These are phyloP conservation scores for Paraglomus brasilianum DNA, from an alignment of 192 early-diverging fungal species.

Conservation along the genomic window DNA sequence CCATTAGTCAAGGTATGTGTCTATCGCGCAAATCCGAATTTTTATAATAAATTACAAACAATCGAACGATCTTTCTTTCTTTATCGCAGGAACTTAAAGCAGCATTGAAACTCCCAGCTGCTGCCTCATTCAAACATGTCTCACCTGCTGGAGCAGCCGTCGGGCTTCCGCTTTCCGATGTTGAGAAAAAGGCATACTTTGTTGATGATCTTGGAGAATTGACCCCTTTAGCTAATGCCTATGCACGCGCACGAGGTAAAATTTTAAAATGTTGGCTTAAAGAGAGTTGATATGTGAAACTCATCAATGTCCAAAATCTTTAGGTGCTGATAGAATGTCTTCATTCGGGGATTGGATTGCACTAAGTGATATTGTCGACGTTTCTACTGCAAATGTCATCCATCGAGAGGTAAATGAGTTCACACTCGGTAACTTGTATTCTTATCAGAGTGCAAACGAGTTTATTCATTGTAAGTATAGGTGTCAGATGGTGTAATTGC, in stretches of 20 bases:
- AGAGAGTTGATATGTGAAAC: background rate
- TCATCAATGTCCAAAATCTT: background rate
- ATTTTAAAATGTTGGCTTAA: background rate
- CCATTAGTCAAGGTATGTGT: slow-evolving; percentile 80
- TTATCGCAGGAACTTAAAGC: slow-evolving; percentile 65
- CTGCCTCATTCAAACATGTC: slow-evolving; percentile 99
- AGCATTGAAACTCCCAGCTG: slow-evolving; percentile 87
- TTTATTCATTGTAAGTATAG: too few species aligned
- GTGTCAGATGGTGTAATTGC: slow-evolving; percentile 97
- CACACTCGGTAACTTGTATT: background rate
- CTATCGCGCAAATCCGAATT: background rate
- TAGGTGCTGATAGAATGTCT: slow-evolving; percentile 95
- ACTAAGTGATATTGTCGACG: slow-evolving; percentile 84
- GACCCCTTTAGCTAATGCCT: slow-evolving; percentile 85
- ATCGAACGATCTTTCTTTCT: background rate
- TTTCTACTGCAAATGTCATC: slow-evolving; percentile 92
- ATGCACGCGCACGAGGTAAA: slow-evolving; percentile 88
- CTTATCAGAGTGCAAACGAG: too few species aligned
- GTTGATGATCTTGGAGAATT: slow-evolving; percentile 84
- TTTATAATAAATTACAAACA: too few species aligned
- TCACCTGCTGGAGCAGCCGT: slow-evolving; percentile 98
- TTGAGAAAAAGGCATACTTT: slow-evolving; percentile 87
- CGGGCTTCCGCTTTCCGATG: slow-evolving; percentile 71
- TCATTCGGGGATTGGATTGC: slow-evolving; percentile 99
- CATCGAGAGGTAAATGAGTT: slow-evolving; percentile 69